Percentiles rank a stretch among this genome's conserved stretches.
These are phyloP conservation scores for Heliosperma pusillum DNA, from an alignment of 148 eudicot species.

Conservation along the genomic window DNA sequence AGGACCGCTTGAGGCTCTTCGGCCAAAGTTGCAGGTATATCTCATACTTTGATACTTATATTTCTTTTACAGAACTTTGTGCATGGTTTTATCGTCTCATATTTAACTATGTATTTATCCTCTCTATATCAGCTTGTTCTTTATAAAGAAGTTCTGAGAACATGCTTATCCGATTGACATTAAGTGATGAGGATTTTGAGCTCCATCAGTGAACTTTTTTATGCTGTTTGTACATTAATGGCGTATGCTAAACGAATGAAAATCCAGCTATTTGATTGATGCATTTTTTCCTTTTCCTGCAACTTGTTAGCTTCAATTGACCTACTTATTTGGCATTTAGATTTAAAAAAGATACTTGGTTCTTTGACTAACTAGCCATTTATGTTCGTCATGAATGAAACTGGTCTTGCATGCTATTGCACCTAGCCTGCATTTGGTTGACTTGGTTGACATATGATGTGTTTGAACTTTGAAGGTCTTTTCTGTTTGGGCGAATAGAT, in stretches of 20 bases:
- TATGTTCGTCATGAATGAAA: background rate
- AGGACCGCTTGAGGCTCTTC: slow-evolving; percentile 94
- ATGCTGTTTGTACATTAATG: background rate
- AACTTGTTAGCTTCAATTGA: background rate
- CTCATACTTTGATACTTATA: background rate
- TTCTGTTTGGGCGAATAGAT: too few species aligned
- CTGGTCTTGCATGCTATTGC: slow-evolving; percentile 3
- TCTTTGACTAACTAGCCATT: background rate
- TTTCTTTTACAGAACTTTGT: too few species aligned
- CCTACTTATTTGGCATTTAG: background rate
- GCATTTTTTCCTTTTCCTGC: background rate
- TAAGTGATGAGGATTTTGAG: background rate
- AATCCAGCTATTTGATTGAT: too few species aligned
- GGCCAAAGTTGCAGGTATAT: slow-evolving; percentile 88
- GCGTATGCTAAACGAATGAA: too few species aligned
- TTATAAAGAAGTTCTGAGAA: background rate
- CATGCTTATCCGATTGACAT: background rate
- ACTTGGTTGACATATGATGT: background rate
- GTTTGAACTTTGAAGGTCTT: background rate
- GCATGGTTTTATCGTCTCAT: background rate
- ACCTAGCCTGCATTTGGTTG: background rate
- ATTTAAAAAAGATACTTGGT: too few species aligned
- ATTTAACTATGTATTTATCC: background rate
- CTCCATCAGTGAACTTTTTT: background rate
- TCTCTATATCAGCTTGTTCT: background rate